Conservation (phyloP, 345 rosid genomes). For the Murraya koenigii region DNA sequence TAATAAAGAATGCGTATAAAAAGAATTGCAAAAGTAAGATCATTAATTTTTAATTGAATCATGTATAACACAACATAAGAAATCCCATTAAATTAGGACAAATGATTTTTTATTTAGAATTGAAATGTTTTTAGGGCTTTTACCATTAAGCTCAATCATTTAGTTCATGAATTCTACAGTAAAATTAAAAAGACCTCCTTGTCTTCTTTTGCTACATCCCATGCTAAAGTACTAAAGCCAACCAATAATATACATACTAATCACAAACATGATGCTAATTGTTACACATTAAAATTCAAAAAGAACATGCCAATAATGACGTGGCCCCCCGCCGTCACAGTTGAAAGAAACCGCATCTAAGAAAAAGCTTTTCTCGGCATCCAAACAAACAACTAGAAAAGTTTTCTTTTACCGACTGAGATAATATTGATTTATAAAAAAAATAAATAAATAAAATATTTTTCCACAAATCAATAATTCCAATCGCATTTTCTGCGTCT, state of each 20-base stretch:
- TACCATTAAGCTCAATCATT: neutral
- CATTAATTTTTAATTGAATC: neutral
- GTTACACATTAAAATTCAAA: slow-evolving; percentile 16
- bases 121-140: neutral
- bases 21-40: neutral
- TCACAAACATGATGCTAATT: slow-evolving; percentile 11
- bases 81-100: neutral
- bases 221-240: neutral
- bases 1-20: neutral
- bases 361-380: slow-evolving; percentile 18
- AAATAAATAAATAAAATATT: no score
- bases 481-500: slow-evolving; percentile 15
- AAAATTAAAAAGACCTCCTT: slow-evolving; percentile 4
- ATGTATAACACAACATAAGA: no score
- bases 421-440: neutral
- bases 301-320: slow-evolving; percentile 31
- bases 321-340: slow-evolving; percentile 16
- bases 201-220: neutral
- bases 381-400: slow-evolving; percentile 23
- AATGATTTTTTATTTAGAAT: neutral
- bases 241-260: slow-evolving; percentile 22
- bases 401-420: slow-evolving; percentile 5
- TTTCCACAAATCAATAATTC: neutral
- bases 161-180: slow-evolving; percentile 4
- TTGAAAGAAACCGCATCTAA: slow-evolving; percentile 29